Conservation (phyloP, 2,329 filamentous ascomycete species). For the Rasamsonia emersonii region DNA sequence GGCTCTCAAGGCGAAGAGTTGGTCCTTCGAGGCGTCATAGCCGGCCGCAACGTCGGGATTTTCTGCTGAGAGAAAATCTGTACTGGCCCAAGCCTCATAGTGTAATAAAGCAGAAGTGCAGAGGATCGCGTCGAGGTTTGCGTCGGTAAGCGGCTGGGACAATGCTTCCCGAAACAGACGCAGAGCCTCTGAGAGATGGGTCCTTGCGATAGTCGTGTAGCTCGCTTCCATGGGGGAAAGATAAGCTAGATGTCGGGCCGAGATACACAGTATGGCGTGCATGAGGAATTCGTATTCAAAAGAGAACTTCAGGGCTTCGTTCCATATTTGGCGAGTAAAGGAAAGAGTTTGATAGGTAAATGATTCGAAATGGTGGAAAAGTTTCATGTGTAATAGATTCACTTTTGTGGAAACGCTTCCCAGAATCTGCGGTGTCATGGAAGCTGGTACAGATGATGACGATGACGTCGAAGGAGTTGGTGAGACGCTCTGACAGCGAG, state of each 20-base stretch:
- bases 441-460: background rate
- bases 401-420: background rate
- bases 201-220: background rate
- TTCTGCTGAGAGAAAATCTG: background rate
- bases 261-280: conserved; percentile 6
- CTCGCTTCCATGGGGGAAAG: background rate
- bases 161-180: conserved; percentile 3
- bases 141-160: background rate
- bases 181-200: conserved; percentile 4
- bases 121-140: conserved; percentile 4
- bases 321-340: conserved; percentile 3
- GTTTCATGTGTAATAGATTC: conserved; percentile 5
- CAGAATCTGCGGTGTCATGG: background rate
- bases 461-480: background rate
- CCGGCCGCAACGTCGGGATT: no score
- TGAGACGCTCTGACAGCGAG: background rate
- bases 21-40: conserved; percentile 5
- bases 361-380: conserved; percentile 8
- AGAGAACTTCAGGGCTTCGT: conserved; percentile 3
- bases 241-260: conserved; percentile 5
- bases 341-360: conserved; percentile 5
- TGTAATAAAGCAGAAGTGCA: conserved; percentile 7
- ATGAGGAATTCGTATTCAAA: conserved; percentile 7
- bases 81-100: conserved; percentile 6
- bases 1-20: conserved; percentile 1